Evolutionary conservation across 768 basidiomycete genomes (phyloP), one percentile per base, ranked within the genome.

Genomic region (Galerina sulciceps): DNA sequence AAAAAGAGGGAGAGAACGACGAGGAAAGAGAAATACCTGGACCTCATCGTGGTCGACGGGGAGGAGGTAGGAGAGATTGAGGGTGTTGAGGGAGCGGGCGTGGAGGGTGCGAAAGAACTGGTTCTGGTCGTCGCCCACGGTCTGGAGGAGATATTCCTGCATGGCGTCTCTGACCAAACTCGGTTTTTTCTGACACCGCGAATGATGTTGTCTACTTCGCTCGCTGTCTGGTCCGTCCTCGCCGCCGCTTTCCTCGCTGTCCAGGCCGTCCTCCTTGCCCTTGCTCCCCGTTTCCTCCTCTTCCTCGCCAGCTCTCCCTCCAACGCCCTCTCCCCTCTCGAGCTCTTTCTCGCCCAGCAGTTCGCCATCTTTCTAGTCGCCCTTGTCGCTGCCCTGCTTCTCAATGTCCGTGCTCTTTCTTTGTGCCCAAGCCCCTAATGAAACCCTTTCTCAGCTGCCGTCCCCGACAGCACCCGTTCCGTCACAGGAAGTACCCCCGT

Each of bases 41-140:
- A 85, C 75, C 75, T 89, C 89, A 49, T 89, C 88, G 34, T 79
- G 72, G 70, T 90, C 88, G 4, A 81, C 84, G 36, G 88, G 88
- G 54, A 90, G 81, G 71, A 86, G 74, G 67, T 90, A 90, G 9
- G 75, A 73, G 20, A 67, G 66, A 61, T 84, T 87, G 65, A 88
- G 72, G 17, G 76, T 76, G 65, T 83, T 87, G 71, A 89, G 78
- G 44, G 72, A 75, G 46, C 87, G 79, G 34, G 79, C 83, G 69
- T 86, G 76, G 35, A 83, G 61, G 13, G 73, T 67, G 53, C 80
- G 81, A 65, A 89, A 90, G 72, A 78, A 88, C 23, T 77, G 70
- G 34, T 78, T 75, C 63, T 79, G 78, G 69, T 85, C 80, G 53
- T 79, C 76, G 55, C 71, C 74, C 54, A 72, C 70, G 57, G 66